Percentiles rank a stretch among this genome's conserved stretches.
Conservation (phyloP, 1,284 basidiomycete genomes). For the Phaffia rhodozyma region DNA sequence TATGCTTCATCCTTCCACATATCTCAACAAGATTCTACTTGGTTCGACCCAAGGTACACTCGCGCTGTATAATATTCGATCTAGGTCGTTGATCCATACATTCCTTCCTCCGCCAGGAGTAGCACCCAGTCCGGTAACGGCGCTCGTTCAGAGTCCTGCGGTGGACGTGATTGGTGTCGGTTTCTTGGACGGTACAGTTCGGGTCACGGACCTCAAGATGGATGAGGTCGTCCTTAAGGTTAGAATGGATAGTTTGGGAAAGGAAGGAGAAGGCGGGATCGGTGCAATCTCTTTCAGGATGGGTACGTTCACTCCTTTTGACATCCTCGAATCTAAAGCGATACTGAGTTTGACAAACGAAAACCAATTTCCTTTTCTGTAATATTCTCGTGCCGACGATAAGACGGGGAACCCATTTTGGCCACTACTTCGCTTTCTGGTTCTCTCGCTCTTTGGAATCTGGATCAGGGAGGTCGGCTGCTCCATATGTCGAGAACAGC, state of each 20-base stretch:
- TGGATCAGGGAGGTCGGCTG: slow-evolving; percentile 65
- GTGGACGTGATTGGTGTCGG: slow-evolving; percentile 91
- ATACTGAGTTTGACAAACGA: not conserved
- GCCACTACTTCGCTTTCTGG: slow-evolving; percentile 77
- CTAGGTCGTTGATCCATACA: slow-evolving; percentile 46
- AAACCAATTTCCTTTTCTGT: not conserved
- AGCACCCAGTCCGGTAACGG: slow-evolving; percentile 48
- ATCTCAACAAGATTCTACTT: slow-evolving; percentile 89
- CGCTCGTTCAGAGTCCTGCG: slow-evolving; percentile 81
- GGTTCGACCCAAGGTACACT: slow-evolving; percentile 68
- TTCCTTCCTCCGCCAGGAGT: slow-evolving; percentile 33
- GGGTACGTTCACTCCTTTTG: slow-evolving; percentile 42
- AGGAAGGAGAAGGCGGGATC: slow-evolving; percentile 55
- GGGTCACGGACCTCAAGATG: slow-evolving; percentile 76
- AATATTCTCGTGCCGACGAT: not conserved
- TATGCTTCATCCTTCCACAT: slow-evolving; percentile 87
- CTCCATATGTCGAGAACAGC: slow-evolving; percentile 74
- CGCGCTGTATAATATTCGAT: slow-evolving; percentile 88
- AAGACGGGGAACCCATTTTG: slow-evolving; percentile 74
- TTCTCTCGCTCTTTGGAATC: slow-evolving; percentile 80
- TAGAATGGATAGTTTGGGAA: slow-evolving; percentile 45
- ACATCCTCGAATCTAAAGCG: not conserved
- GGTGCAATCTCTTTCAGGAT: slow-evolving; percentile 72
- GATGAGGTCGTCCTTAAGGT: slow-evolving; percentile 81
- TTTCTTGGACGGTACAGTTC: slow-evolving; percentile 73